phyloP scores from a whole-genome alignment of 2,329 filamentous ascomycete genomes.

The Ophiostoma perfectum region DNA sequence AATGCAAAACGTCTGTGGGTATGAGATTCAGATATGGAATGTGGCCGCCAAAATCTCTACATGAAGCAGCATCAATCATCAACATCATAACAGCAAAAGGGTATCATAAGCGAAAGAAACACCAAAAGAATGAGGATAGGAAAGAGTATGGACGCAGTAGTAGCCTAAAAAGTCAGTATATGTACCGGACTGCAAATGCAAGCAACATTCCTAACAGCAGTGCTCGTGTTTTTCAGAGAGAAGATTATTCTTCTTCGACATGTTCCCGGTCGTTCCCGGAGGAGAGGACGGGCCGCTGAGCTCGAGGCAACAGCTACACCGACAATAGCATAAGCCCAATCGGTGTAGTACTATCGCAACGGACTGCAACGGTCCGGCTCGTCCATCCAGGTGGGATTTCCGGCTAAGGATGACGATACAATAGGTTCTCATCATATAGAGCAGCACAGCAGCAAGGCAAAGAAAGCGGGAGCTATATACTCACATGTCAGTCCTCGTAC shows the following conservation, averaged over 20 bases:
- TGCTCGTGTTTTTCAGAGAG: conserved; percentile 40
- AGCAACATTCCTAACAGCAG: background rate
- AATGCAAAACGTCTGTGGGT: no score
- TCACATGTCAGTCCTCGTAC: conserved; percentile 39
- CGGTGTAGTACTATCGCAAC: no score
- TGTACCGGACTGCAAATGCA: background rate
- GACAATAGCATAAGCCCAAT: background rate
- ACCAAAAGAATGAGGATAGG: background rate
- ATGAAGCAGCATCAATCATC: background rate
- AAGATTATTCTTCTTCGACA: conserved; percentile 45
- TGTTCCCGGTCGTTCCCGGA: conserved; percentile 28
- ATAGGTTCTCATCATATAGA: conserved; percentile 70
- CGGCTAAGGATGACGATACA: conserved; percentile 98
- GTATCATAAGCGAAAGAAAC: conserved; percentile 4
- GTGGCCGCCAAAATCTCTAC: no score
- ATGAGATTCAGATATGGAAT: no score
- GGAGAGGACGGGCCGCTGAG: conserved; percentile 28
- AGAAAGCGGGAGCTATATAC: background rate
- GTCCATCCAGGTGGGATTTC: conserved; percentile 42
- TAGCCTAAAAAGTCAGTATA: background rate
- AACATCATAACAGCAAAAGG: background rate
- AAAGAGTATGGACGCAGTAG: background rate
- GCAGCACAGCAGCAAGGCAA: background rate
- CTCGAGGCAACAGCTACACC: background rate
- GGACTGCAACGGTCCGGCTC: no score